A percentile compares a stretch with the other conserved stretches of the same genome.
Evolutionary conservation across 1,284 basidiomycete genomes (phyloP).

Genomic region (Leccinum huronense): DNA sequence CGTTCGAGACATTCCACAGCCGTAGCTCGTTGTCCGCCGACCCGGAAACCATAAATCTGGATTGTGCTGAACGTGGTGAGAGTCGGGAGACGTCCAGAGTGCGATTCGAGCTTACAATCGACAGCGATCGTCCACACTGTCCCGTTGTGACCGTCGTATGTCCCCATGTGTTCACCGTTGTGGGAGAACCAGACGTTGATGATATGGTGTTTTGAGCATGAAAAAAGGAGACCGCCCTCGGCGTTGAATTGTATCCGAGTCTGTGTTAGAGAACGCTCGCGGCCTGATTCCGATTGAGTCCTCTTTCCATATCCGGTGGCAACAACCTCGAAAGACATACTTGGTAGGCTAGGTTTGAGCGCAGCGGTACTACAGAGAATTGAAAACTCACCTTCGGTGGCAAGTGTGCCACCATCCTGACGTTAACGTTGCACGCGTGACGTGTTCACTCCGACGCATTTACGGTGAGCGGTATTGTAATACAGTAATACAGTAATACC

Average conservation of each 20-base stretch:
- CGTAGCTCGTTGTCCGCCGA: conserved; percentile 89
- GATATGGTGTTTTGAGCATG: conserved; percentile 92
- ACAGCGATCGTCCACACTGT: conserved; percentile 96
- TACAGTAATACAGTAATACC: too few relatives aligned
- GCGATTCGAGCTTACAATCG: conserved; percentile 69
- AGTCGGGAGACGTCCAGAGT: conserved; percentile 3
- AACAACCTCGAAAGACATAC: too few relatives aligned
- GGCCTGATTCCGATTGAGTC: conserved; percentile 53
- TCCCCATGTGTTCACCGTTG: conserved; percentile 96
- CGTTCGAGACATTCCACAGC: conserved; percentile 88
- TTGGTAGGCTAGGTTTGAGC: too few relatives aligned
- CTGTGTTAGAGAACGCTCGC: conserved; percentile 97
- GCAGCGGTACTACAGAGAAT: too few relatives aligned
- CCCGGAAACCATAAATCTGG: conserved; percentile 86
- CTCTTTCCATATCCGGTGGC: too few relatives aligned
- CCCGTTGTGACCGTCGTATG: conserved; percentile 96
- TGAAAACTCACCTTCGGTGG: too few relatives aligned
- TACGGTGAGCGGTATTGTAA: too few relatives aligned
- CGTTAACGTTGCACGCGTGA: too few relatives aligned
- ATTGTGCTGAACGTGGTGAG: conserved; percentile 59
- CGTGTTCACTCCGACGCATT: too few relatives aligned
- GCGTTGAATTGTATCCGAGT: conserved; percentile 82
- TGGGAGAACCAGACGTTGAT: conserved; percentile 99
- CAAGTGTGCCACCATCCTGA: too few relatives aligned
- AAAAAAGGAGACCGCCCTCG: conserved; percentile 96